Percentiles rank a stretch among this genome's conserved stretches.
phyloP scores from a whole-genome alignment of 441 rosid species.

The Rhodomyrtus psidioides region DNA sequence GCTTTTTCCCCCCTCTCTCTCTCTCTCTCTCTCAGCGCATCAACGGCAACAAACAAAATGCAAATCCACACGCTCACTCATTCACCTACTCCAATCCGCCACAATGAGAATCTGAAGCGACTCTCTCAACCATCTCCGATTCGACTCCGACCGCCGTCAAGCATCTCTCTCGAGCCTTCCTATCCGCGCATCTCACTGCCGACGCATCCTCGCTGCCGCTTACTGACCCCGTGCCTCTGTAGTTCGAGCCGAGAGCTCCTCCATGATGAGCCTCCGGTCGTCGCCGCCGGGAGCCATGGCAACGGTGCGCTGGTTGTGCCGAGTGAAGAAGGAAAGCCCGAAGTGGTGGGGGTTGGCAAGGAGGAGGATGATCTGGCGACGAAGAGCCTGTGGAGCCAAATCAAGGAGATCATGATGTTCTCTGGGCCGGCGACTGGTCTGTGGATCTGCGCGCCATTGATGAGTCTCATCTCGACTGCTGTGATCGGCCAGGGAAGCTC shows the following conservation, averaged over 20 bases:
- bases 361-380: constrained; percentile 26
- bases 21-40: background rate
- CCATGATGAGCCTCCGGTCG: background rate
- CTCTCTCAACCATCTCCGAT: constrained; percentile 11
- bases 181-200: background rate
- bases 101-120: constrained; percentile 6
- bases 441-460: constrained; percentile 91
- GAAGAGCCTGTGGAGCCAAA: constrained; percentile 60
- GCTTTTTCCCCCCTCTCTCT: background rate
- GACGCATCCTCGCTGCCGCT: background rate
- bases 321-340: background rate
- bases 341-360: constrained; percentile 3
- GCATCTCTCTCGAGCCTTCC: constrained; percentile 11
- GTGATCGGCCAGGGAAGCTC: constrained; percentile 95
- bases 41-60: constrained; percentile 7
- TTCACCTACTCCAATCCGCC: constrained; percentile 1
- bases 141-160: background rate
- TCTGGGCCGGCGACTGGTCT: constrained; percentile 90
- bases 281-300: background rate
- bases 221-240: constrained; percentile 15
- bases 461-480: constrained; percentile 93
- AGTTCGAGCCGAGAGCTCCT: constrained; percentile 23
- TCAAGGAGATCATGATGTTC: constrained; percentile 74
- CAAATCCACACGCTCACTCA: constrained; percentile 20
- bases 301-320: constrained; percentile 1